Base-by-base conservation (phyloP, 2,329 filamentous ascomycete genomes). In the Pyricularia sp. region DNA sequence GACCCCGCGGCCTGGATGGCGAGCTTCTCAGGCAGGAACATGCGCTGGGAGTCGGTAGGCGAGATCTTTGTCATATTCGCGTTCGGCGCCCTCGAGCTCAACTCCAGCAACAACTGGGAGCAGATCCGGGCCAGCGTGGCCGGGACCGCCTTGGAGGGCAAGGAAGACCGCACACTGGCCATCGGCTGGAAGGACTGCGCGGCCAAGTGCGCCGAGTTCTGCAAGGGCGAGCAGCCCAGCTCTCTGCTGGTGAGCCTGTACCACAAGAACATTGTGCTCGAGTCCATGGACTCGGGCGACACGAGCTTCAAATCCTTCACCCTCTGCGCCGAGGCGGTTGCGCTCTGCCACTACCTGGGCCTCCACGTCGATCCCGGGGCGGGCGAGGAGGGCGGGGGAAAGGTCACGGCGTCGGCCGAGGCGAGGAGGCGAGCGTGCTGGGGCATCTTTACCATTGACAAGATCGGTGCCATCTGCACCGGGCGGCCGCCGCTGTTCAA, bases 401-500 rank as follows among this genome's bases (percentile, higher is more conserved):
- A 42, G 58, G 28, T 61, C 10, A 36, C 66, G 7, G 36, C 26
- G 14, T 68, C 66, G 30, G n/a, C 28, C 58, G 66, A 68, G 66
- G 66, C 58, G 28, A 28, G 58, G n/a, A 55, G 66, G 30, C 66
- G 66, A 7, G 55, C 61, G 3, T 36, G 31, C 63, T 69, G 30
- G 33, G 63, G 68, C 12, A 64, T 65, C 20, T 72, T 76, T 74
- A 2, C 69, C 68, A 20, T 81, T 9, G 86, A 88, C 72, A 86
- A 87, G 64, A 80, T 80, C 7, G 76, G 78, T 0, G 81, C 84
- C 0, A 79, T 83, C 0, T 86, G 87, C 65, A 82, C 82, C 0
- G 86, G 86, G 0, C 77, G 85, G 0, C 86, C 86, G 1, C 86
- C 86, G 0, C 74, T 83, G 1, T 73, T 87, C 4, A 80, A 80